Conservation (phyloP, 1,284 basidiomycete genomes). For the Cutaneotrichosporon sp. region DNA sequence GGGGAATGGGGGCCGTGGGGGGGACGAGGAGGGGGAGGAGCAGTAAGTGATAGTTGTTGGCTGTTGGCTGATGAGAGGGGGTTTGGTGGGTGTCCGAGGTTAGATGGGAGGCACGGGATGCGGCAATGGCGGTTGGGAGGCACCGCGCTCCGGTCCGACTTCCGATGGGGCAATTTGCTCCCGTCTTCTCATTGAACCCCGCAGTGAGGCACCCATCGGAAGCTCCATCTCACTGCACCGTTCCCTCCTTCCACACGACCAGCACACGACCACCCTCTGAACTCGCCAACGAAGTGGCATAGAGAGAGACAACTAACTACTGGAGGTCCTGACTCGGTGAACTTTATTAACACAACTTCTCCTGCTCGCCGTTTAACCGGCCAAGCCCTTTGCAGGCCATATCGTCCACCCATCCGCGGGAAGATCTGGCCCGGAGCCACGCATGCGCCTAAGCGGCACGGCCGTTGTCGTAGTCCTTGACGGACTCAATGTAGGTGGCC, state of each 20-base stretch:
- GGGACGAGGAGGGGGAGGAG: neutral
- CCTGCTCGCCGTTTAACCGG: no score
- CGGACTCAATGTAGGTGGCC: neutral
- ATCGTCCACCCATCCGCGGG: neutral
- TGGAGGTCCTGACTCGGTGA: no score
- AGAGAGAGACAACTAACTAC: no score
- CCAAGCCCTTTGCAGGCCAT: neutral
- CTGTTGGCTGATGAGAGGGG: no score
- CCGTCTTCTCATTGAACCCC: neutral
- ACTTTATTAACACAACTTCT: no score
- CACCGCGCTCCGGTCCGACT: neutral
- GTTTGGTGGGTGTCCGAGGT: neutral
- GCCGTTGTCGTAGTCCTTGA: neutral
- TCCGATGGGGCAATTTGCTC: neutral
- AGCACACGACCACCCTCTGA: no score
- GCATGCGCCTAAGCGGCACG: neutral
- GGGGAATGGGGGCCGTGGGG: neutral
- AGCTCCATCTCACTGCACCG: neutral
- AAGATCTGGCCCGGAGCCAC: no score
- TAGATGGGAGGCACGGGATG: neutral
- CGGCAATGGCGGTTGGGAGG: neutral
- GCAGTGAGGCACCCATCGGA: neutral
- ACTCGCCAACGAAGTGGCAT: no score
- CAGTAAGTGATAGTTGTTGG: no score
- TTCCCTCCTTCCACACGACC: no score